Evolutionary conservation across 2,329 filamentous ascomycete genomes (phyloP), one percentile per base, ranked within the genome.

Genomic region (Phyllosticta ampelicida): DNA sequence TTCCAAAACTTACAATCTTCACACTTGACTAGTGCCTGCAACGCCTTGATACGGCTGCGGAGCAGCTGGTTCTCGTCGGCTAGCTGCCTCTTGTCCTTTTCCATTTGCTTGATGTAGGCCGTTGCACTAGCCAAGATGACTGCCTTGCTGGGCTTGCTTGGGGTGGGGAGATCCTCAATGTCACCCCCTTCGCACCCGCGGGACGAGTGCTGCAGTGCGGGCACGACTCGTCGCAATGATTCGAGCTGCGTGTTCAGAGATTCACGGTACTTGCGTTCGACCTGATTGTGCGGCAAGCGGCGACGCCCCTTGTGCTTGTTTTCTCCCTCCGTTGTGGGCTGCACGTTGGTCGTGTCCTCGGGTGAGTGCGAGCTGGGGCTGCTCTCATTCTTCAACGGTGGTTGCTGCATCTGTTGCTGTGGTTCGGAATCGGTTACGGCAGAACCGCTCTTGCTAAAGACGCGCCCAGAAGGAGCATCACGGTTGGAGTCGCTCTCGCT

Each of bases 201-300:
- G 60, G 61, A 61, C 21, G 66, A 67, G 28, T 74, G 71, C 61
- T 74, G 72, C 1, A 76, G 68, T 1, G 70, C 69, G 0, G 73
- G 74, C 0, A 76, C 68, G 2, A 74, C 68, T 48, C 67, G 61
- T 36, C 70, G 69, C 8, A 77, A 66, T 0, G 72, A 72, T 16
- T 77, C 74, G 52, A 76, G 70, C 60, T 75, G 74, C 0, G 73
- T 73, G 65, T 76, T 76, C 53, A 77, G 69, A 3, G 73, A 75
- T 55, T 76, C 73, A 55, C 74, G 74, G 63, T 77, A 77, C 58
- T 75, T 73, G 52, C 73, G 72, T 61, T 77, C 74, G 56, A 77
- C 74, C 61, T 76, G 72, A 55, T 75, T 76, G 66, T 77, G 74
- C 10, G 72, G 72, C 18, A 72, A 60, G 48, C 72, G 67, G 23